These are phyloP conservation scores for Populus pruinosa DNA, from an alignment of 345 rosid species.

Conservation along the genomic window DNA sequence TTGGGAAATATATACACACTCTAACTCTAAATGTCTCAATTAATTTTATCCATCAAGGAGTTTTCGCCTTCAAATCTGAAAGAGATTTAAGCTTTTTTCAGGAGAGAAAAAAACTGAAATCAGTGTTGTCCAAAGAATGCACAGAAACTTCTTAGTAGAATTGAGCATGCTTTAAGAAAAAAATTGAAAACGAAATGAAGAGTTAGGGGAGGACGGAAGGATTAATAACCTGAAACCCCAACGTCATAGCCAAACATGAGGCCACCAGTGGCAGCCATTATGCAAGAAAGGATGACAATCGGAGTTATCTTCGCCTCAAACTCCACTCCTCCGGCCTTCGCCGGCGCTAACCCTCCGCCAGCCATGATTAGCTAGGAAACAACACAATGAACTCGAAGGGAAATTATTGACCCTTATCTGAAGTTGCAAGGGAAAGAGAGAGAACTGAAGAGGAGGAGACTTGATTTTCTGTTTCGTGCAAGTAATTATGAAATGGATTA, in stretches of 20 bases:
- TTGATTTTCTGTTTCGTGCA: background rate
- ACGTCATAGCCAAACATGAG: slow-evolving; percentile 97
- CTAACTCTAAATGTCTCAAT: background rate
- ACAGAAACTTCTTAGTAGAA: background rate
- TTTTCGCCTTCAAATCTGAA: background rate
- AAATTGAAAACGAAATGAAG: background rate
- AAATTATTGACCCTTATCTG: background rate
- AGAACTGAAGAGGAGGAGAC: background rate
- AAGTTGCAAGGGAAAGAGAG: background rate
- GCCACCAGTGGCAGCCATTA: slow-evolving; percentile 97
- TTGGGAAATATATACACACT: background rate
- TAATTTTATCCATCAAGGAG: background rate
- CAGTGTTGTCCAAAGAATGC: background rate
- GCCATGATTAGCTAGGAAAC: slow-evolving; percentile 38
- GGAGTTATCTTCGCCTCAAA: slow-evolving; percentile 97
- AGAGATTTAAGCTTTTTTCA: background rate
- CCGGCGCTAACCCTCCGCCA: slow-evolving; percentile 61
- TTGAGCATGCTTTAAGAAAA: background rate
- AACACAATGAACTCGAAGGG: background rate
- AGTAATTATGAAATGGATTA: background rate
- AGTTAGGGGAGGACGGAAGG: background rate
- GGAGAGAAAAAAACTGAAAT: too few relatives aligned
- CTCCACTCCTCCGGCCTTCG: slow-evolving; percentile 48
- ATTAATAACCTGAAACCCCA: slow-evolving; percentile 71
- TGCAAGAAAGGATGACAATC: slow-evolving; percentile 75